Conservation (phyloP, 2,329 filamentous ascomycete species). For the Arthrobotrys conoides region DNA sequence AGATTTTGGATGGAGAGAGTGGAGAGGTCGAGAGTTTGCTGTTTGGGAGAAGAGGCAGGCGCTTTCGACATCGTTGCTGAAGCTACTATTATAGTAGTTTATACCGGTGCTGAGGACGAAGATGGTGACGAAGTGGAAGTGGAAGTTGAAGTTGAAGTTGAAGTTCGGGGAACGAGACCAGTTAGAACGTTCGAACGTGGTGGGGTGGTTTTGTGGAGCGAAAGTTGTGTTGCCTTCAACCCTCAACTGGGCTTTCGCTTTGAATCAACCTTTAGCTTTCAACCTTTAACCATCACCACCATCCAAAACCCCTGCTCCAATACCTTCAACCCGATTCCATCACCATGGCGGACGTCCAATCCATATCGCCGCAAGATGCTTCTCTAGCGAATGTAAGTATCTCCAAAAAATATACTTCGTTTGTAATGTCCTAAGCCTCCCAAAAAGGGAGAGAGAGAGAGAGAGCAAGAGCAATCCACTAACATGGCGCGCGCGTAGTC, state of each 20-base stretch:
- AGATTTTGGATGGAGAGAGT: conserved; percentile 87
- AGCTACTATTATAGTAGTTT: background rate
- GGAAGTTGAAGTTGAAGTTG: conserved; percentile 1
- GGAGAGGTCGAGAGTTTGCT: conserved; percentile 76
- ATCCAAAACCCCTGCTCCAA: conserved; percentile 27
- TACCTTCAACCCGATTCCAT: conserved; percentile 28
- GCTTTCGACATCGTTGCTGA: conserved; percentile 46
- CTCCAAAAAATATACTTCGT: background rate
- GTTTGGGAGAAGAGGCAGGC: conserved; percentile 32
- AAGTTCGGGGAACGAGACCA: background rate
- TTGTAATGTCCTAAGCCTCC: background rate
- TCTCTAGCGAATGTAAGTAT: conserved; percentile 40
- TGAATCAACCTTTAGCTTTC: conserved; percentile 1
- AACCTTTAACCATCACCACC: conserved; percentile 18
- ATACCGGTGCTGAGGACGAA: background rate
- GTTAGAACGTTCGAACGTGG: conserved; percentile 19
- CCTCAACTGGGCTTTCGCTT: conserved; percentile 1
- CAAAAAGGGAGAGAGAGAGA: too few species aligned
- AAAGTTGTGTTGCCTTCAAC: conserved; percentile 45
- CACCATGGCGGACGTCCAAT: conserved; percentile 60
- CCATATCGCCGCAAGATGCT: conserved; percentile 57
- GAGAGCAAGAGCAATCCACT: background rate
- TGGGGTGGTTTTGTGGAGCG: conserved; percentile 31
- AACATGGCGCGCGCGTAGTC: conserved; percentile 60
- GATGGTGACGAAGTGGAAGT: background rate